Percentiles rank a stretch among this genome's conserved stretches.
Evolutionary conservation across 345 rosid genomes (phyloP).

Genomic region (Kernera saxatilis): DNA sequence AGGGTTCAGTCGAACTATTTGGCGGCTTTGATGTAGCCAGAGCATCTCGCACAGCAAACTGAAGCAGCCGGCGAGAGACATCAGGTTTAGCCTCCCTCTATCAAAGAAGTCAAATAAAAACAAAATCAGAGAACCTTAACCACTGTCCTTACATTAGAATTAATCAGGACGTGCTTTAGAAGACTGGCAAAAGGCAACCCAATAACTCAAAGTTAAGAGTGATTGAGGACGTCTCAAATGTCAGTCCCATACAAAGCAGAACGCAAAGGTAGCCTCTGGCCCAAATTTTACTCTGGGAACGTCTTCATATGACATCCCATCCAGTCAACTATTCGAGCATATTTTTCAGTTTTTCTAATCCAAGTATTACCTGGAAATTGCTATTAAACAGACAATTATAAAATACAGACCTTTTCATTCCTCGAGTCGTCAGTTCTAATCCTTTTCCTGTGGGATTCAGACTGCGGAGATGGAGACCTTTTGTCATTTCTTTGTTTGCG

Average conservation of each 20-base stretch:
- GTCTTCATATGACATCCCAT: constrained; percentile 17
- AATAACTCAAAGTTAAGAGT: neutral
- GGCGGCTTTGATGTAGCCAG: constrained; percentile 61
- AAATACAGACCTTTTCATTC: constrained; percentile 50
- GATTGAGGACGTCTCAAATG: neutral
- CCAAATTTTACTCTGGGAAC: neutral
- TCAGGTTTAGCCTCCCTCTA: constrained; percentile 63
- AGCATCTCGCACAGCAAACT: constrained; percentile 96
- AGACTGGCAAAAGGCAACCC: neutral
- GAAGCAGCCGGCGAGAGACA: constrained; percentile 87
- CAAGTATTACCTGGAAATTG: neutral
- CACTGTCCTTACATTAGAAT: neutral
- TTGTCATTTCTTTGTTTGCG: constrained; percentile 32
- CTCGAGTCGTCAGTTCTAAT: constrained; percentile 44
- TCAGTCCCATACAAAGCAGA: neutral
- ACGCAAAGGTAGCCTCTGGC: neutral
- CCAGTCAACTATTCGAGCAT: neutral
- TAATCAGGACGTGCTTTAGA: neutral
- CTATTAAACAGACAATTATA: neutral
- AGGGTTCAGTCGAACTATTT: constrained; percentile 42
- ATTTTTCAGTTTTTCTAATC: neutral
- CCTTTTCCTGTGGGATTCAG: constrained; percentile 50
- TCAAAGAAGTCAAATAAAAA: constrained; percentile 21
- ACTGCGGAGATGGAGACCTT: constrained; percentile 53
- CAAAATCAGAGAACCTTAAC: constrained; percentile 20